Evolutionary conservation across 2,329 filamentous ascomycete genomes (phyloP).

Genomic region (Colletotrichum noveboracense): DNA sequence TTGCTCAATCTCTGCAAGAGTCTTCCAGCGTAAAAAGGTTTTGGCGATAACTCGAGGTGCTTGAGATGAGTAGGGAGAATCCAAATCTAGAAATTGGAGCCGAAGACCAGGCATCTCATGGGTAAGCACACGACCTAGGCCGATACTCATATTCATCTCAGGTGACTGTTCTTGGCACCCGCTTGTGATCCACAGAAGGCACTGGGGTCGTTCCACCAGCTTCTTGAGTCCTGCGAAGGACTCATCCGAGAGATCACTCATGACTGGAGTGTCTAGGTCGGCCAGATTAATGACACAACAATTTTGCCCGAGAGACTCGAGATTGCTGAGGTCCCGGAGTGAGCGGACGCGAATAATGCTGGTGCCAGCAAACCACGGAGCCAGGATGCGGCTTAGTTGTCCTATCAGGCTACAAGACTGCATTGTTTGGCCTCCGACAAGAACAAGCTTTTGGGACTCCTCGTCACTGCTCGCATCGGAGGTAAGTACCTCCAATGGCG

Average conservation of each 20-base stretch:
- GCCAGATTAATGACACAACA: background rate
- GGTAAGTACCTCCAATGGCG: background rate
- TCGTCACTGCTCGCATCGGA: background rate
- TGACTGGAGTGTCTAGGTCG: slow-evolving; percentile 23
- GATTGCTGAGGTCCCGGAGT: background rate
- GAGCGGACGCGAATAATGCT: background rate
- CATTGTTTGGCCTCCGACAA: background rate
- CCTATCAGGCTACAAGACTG: background rate
- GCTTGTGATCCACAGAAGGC: slow-evolving; percentile 25
- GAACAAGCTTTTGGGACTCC: background rate
- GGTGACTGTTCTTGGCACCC: slow-evolving; percentile 19
- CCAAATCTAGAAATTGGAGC: slow-evolving; percentile 9
- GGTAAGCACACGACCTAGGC: slow-evolving; percentile 3
- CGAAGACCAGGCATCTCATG: background rate
- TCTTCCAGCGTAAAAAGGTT: background rate
- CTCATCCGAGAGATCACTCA: slow-evolving; percentile 36
- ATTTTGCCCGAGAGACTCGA: background rate
- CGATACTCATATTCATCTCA: slow-evolving; percentile 19
- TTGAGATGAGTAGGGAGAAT: background rate
- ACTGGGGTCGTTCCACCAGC: slow-evolving; percentile 9
- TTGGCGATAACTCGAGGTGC: background rate
- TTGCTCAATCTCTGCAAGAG: background rate
- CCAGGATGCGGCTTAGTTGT: background rate
- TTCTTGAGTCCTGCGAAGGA: slow-evolving; percentile 23
- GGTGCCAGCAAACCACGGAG: background rate